These are phyloP conservation scores for Solanum aculeatissimum DNA, from an alignment of 305 asterid species.

Conservation along the genomic window DNA sequence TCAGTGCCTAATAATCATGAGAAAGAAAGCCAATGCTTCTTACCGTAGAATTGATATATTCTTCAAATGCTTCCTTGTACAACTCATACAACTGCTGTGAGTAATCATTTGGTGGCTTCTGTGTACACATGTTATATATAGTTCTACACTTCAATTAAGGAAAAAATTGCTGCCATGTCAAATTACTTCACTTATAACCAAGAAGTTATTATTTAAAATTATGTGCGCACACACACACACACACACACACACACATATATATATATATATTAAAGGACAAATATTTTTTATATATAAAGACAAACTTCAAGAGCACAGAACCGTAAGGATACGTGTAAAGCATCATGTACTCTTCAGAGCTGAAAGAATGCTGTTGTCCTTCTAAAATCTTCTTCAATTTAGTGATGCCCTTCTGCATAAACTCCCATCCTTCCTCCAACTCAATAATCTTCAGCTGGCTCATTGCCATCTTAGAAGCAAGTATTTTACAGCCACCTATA, in stretches of 20 bases:
- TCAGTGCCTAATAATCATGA: background rate
- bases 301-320: background rate
- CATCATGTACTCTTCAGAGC: conserved; percentile 43
- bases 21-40: background rate
- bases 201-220: background rate
- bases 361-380: conserved; percentile 21
- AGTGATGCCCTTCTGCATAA: conserved; percentile 31
- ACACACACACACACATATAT: background rate
- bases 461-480: conserved; percentile 14
- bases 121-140: conserved; percentile 39
- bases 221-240: too few relatives aligned
- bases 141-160: conserved; percentile 27
- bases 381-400: conserved; percentile 41
- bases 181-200: background rate
- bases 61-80: conserved; percentile 35
- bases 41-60: conserved; percentile 32
- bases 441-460: conserved; percentile 19
- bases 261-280: background rate
- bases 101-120: conserved; percentile 38
- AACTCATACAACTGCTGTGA: conserved; percentile 38
- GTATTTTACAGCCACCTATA: background rate
- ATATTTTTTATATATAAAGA: background rate
- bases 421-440: conserved; percentile 43
- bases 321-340: conserved; percentile 40
- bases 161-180: background rate